Conservation (phyloP, 225 moss, liverwort and hornwort genomes). For the Marchantia polymorpha region DNA sequence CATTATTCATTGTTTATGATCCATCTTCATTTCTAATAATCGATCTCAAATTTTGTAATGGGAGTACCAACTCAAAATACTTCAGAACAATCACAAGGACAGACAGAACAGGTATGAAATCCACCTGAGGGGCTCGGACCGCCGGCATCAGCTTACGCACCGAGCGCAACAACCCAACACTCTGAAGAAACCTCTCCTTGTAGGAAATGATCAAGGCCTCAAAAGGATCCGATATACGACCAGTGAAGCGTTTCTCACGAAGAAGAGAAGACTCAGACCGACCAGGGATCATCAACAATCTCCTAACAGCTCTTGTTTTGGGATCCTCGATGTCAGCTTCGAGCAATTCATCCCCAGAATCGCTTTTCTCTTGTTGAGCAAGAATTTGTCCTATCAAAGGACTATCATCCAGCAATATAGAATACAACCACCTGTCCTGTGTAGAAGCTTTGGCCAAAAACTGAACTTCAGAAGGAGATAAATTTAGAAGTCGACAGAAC, state of each 20-base stretch:
- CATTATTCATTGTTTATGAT: background rate
- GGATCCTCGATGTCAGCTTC: constrained; percentile 56
- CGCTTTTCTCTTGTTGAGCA: constrained; percentile 25
- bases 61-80: background rate
- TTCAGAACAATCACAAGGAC: background rate
- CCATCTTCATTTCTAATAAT: too few relatives aligned
- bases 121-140: constrained; percentile 87
- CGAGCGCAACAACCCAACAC: constrained; percentile 62
- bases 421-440: constrained; percentile 66
- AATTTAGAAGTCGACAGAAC: constrained; percentile 58
- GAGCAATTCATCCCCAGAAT: constrained; percentile 15
- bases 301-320: constrained; percentile 63
- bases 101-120: background rate
- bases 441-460: constrained; percentile 57
- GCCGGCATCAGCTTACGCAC: constrained; percentile 73
- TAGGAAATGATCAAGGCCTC: constrained; percentile 65
- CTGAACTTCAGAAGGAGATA: constrained; percentile 66
- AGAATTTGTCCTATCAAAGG: constrained; percentile 43
- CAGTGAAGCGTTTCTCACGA: constrained; percentile 47
- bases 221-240: constrained; percentile 60
- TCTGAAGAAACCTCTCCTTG: constrained; percentile 61
- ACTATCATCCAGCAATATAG: constrained; percentile 45
- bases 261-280: constrained; percentile 46
- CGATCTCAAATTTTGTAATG: too few relatives aligned
- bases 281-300: constrained; percentile 60